Conservation (phyloP, 495 filamentous ascomycete genomes). For the Aspergillus hancockii region DNA sequence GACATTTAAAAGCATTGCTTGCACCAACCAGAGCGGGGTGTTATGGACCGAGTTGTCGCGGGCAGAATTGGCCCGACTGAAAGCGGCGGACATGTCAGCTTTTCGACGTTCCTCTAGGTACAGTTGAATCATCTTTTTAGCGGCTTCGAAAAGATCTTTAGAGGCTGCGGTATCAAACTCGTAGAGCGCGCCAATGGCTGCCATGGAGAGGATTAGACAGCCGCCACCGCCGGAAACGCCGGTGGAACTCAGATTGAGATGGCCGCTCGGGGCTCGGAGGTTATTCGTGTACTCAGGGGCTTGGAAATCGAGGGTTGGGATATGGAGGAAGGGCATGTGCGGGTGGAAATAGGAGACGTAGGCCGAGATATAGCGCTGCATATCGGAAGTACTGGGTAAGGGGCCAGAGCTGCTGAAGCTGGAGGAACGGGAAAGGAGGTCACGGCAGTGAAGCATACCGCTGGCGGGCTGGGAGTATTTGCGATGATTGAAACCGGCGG, state of each 20-base stretch:
- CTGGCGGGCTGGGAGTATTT: constrained; percentile 77
- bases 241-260: constrained; percentile 58
- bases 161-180: constrained; percentile 79
- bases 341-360: constrained; percentile 96
- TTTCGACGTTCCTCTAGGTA: constrained; percentile 93
- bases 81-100: constrained; percentile 79
- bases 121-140: constrained; percentile 92
- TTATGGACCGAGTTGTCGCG: constrained; percentile 70
- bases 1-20: constrained; percentile 96
- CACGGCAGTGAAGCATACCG: constrained; percentile 43
- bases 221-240: constrained; percentile 79
- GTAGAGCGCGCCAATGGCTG: constrained; percentile 93
- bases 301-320: constrained; percentile 91
- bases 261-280: constrained; percentile 52
- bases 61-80: constrained; percentile 60
- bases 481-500: constrained; percentile 68
- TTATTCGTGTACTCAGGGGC: constrained; percentile 65
- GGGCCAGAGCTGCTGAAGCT: constrained; percentile 52
- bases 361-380: constrained; percentile 87
- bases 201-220: constrained; percentile 91
- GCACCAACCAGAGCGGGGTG: constrained; percentile 95
- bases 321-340: constrained; percentile 89
- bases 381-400: constrained; percentile 85
- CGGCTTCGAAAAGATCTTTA: constrained; percentile 85
- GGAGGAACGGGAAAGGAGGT: constrained; percentile 46